These are phyloP conservation scores for Cladosporium sp. DNA, from an alignment of 2,329 filamentous ascomycete genomes.

Conservation along the genomic window DNA sequence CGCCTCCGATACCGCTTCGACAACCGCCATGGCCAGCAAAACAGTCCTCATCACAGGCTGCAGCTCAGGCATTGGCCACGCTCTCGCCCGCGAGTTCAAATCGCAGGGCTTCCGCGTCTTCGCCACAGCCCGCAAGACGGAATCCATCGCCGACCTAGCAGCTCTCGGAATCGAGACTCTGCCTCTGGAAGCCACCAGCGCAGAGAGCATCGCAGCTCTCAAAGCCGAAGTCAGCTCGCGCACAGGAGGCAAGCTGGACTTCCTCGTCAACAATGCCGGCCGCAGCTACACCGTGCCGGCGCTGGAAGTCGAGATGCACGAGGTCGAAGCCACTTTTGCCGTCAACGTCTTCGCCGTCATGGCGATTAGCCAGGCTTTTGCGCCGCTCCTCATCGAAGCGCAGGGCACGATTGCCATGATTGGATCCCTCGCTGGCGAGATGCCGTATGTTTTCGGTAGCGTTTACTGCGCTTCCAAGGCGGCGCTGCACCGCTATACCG, in stretches of 20 bases:
- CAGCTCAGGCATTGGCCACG: conserved; percentile 53
- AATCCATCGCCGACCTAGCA: conserved; percentile 46
- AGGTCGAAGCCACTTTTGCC: conserved; percentile 47
- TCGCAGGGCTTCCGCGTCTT: conserved; percentile 52
- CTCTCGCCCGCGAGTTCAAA: conserved; percentile 55
- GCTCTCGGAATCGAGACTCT: conserved; percentile 52
- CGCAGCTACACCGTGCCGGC: conserved; percentile 56
- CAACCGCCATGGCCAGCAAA: conserved; percentile 17
- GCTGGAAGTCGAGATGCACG: conserved; percentile 49
- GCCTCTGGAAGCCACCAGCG: conserved; percentile 50
- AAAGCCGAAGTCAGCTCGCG: conserved; percentile 44
- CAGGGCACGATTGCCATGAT: conserved; percentile 41
- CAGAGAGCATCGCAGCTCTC: conserved; percentile 46
- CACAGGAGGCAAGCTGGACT: conserved; percentile 49
- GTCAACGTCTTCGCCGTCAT: conserved; percentile 57
- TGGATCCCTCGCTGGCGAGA: conserved; percentile 36
- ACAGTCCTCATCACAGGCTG: conserved; percentile 37
- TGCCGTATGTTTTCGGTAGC: conserved; percentile 40
- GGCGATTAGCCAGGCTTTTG: conserved; percentile 53
- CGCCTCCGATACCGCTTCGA: background rate
- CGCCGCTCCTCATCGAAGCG: conserved; percentile 48
- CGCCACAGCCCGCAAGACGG: conserved; percentile 52
- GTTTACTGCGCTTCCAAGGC: conserved; percentile 58
- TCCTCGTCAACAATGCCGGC: conserved; percentile 57
- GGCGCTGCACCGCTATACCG: conserved; percentile 54